These are phyloP conservation scores for Cladosporium oxysporum DNA, from an alignment of 2,329 filamentous ascomycete species.

Conservation along the genomic window DNA sequence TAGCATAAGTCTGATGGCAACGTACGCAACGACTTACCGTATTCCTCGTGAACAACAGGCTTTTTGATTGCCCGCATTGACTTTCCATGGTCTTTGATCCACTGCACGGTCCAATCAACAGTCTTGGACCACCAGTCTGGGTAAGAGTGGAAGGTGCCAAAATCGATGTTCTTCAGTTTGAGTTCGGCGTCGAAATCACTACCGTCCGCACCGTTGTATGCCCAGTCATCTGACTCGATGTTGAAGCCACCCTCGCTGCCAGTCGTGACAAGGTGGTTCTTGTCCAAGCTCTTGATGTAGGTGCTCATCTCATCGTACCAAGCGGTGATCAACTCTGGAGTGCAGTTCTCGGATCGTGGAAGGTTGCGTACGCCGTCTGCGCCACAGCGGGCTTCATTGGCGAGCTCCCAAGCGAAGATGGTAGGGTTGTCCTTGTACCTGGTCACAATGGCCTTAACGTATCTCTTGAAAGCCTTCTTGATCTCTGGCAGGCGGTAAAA, in stretches of 20 bases:
- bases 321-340: conserved; percentile 44
- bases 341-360: conserved; percentile 36
- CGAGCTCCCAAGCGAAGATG: conserved; percentile 68
- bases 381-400: conserved; percentile 66
- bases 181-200: conserved; percentile 57
- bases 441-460: conserved; percentile 60
- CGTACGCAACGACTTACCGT: conserved; percentile 28
- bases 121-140: conserved; percentile 59
- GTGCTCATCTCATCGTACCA: conserved; percentile 59
- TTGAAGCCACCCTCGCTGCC: conserved; percentile 48
- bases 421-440: conserved; percentile 61
- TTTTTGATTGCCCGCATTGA: conserved; percentile 48
- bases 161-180: conserved; percentile 53
- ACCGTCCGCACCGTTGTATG: conserved; percentile 49
- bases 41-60: conserved; percentile 59
- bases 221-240: conserved; percentile 35
- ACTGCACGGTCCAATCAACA: conserved; percentile 54
- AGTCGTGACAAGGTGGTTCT: conserved; percentile 56
- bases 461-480: conserved; percentile 56
- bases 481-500: conserved; percentile 24
- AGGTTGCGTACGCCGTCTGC: conserved; percentile 60
- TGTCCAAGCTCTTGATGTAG: conserved; percentile 56
- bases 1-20: not conserved
- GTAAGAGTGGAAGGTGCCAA: conserved; percentile 58
- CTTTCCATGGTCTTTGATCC: conserved; percentile 56